Evolutionary conservation across 2,329 filamentous ascomycete genomes (phyloP).

Genomic region (Diaporthe helianthi): DNA sequence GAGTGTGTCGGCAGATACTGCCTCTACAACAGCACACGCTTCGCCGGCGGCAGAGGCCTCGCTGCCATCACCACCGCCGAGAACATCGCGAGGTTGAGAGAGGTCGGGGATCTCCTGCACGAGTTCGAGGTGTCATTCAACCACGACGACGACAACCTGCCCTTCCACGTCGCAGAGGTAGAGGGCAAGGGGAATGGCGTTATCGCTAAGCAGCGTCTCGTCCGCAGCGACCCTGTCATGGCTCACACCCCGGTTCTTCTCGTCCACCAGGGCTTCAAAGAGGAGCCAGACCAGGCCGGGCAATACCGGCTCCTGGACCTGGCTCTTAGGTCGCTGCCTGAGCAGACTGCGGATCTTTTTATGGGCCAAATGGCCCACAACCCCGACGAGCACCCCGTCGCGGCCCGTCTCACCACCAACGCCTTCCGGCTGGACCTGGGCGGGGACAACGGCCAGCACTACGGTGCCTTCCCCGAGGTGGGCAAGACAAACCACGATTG

Average conservation of each 20-base stretch:
- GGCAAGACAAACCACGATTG: constrained; percentile 50
- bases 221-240: constrained; percentile 46
- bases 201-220: constrained; percentile 45
- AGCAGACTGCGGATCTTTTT: background rate
- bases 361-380: constrained; percentile 40
- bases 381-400: constrained; percentile 39
- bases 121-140: constrained; percentile 40
- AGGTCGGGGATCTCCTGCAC: constrained; percentile 18
- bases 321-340: constrained; percentile 26
- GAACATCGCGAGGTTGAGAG: constrained; percentile 28
- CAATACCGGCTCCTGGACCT: constrained; percentile 32
- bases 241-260: constrained; percentile 42
- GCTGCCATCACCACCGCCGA: constrained; percentile 35
- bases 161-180: constrained; percentile 42
- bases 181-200: constrained; percentile 47
- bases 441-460: constrained; percentile 40
- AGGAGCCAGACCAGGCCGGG: constrained; percentile 32
- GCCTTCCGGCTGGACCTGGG: constrained; percentile 45
- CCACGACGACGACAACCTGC: constrained; percentile 38
- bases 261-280: constrained; percentile 39
- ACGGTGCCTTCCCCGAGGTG: constrained; percentile 46
- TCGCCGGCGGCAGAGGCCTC: constrained; percentile 36
- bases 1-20: constrained; percentile 37
- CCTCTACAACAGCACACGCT: constrained; percentile 35
- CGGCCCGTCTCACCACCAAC: constrained; percentile 45